Base-by-base conservation (phyloP, 1,139 yeast genomes). In the Schizosaccharomyces versatilis region DNA sequence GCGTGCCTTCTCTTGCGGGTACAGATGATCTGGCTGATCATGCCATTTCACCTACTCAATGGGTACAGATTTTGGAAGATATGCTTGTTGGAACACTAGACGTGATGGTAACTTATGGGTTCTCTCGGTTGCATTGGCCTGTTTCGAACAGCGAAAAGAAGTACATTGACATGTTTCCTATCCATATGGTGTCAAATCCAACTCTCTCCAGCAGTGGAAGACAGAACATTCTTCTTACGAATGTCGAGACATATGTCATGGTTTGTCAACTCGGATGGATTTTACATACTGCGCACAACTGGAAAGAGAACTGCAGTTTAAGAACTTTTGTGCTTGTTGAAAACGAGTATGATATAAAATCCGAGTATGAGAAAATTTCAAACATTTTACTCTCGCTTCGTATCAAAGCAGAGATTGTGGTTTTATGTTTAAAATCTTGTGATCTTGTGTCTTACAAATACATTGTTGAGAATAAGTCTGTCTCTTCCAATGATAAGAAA, bases 11-110 rank as follows among this genome's bases (percentile, higher is more conserved):
- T 24, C 36, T 39, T 3, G 47, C 36, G 14, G 24, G 41, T 38
- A 44, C 15, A 32, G 19, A 12, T 12, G 39, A 58, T 19, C n/a
- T 44, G 1, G 57, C 42, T 42, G 51, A 55, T 48, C 76, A 76
- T 58, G 95, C 85, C 62, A 71, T 75, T 41, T 80, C 80, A 57
- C 77, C 86, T 10, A 73, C 79, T 1, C 75, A 85, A 64, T 90
- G 97, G 96, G 94, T 90, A 40, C 85, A 85, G 60, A 78, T 86
- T 38, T 76, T 90, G 38, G 98, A 90, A 64, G 98, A 90, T 66
- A 72, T 90, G 61, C 73, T 90, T n/a, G 73, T 86, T n/a, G 51
- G 53, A 24, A 85, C 84, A 63, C 84, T 94, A 1, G 88, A 94
- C 54, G 86, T 90, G 39, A 97, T 95, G 0, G 80, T 90, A 53